These are phyloP conservation scores for Trametes sanguinea DNA, from an alignment of 768 basidiomycete genomes.

Conservation along the genomic window DNA sequence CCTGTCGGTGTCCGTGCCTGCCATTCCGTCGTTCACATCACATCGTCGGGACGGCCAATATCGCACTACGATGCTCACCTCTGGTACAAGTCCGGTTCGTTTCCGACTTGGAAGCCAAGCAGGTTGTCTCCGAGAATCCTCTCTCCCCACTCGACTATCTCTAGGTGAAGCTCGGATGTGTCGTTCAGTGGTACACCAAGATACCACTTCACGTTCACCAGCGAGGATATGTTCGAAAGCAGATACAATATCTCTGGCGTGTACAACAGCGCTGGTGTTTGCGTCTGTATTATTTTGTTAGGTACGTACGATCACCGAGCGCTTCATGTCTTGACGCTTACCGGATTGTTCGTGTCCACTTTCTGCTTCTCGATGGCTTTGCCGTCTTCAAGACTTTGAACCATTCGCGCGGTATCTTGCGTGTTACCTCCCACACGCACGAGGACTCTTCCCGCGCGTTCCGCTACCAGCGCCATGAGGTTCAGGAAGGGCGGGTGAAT, in stretches of 20 bases:
- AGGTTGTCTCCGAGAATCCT: constrained; percentile 45
- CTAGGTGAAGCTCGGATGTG: constrained; percentile 32
- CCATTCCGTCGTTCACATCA: neutral
- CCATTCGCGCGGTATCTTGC: constrained; percentile 45
- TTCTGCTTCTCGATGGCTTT: constrained; percentile 54
- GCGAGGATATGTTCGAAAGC: constrained; percentile 46
- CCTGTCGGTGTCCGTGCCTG: constrained; percentile 42
- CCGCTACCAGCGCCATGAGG: constrained; percentile 46
- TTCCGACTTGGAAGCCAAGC: constrained; percentile 53
- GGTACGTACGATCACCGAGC: no score
- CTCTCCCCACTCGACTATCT: constrained; percentile 44
- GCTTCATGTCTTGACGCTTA: neutral
- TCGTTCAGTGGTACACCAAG: constrained; percentile 38
- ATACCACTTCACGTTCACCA: constrained; percentile 52
- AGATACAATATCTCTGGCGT: constrained; percentile 53
- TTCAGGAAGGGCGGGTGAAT: constrained; percentile 58
- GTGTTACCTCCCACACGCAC: constrained; percentile 48
- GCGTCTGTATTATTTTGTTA: constrained; percentile 36
- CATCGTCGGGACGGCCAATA: neutral
- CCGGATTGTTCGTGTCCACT: constrained; percentile 39
- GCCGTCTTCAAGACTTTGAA: constrained; percentile 47
- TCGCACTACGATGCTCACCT: constrained; percentile 37
- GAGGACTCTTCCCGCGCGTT: constrained; percentile 43
- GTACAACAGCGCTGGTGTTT: constrained; percentile 53
- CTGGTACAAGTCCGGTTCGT: constrained; percentile 60